A percentile compares a stretch with the other conserved stretches of the same genome.
These are phyloP conservation scores for Passiflora organensis DNA, from an alignment of 345 rosid species.

Conservation along the genomic window DNA sequence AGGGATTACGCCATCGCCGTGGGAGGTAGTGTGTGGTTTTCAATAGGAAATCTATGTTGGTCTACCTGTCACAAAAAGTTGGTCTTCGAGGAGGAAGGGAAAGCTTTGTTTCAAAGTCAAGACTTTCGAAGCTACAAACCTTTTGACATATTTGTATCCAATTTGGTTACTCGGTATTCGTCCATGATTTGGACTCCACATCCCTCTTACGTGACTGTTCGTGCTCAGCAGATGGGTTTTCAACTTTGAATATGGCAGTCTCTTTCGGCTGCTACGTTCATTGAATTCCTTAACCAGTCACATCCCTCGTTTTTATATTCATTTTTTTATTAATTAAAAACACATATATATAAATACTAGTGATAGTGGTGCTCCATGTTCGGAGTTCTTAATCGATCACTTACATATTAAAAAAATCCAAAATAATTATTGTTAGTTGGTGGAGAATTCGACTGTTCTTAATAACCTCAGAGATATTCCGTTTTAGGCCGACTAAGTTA, in stretches of 20 bases:
- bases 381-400: too few relatives aligned
- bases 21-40: constrained; percentile 8
- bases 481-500: too few relatives aligned
- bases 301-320: background rate
- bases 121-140: background rate
- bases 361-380: background rate
- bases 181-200: constrained; percentile 16
- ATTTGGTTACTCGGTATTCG: constrained; percentile 11
- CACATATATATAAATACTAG: background rate
- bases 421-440: too few relatives aligned
- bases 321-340: background rate
- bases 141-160: background rate
- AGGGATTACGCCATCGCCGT: background rate
- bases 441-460: background rate
- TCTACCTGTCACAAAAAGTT: background rate
- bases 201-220: background rate
- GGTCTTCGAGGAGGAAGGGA: background rate
- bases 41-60: constrained; percentile 6
- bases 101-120: background rate
- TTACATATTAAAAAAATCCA: too few relatives aligned
- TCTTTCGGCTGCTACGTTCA: constrained; percentile 23
- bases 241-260: constrained; percentile 5
- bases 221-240: constrained; percentile 6
- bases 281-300: constrained; percentile 11
- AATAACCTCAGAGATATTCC: too few relatives aligned